phyloP scores from a whole-genome alignment of 2,329 filamentous ascomycete genomes.

The Claviceps maximensis region DNA sequence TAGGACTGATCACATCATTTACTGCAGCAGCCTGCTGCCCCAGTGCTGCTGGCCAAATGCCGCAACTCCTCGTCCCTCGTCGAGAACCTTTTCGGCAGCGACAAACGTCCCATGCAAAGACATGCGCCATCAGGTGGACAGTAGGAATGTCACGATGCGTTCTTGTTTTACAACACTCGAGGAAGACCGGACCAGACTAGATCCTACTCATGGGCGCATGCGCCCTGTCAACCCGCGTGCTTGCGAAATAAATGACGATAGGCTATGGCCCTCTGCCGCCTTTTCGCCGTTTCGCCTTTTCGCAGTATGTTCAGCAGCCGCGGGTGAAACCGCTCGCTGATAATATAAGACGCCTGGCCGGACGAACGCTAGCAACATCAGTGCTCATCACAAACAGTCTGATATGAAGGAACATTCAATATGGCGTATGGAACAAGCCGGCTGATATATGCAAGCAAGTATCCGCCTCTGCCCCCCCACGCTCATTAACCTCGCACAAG shows the following conservation, averaged over 20 bases:
- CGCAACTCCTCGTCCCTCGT: background rate
- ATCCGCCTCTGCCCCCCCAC: background rate
- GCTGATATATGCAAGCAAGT: background rate
- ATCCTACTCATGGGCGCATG: background rate
- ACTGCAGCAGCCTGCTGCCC: too few relatives aligned
- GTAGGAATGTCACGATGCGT: conserved; percentile 4
- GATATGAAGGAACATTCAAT: background rate
- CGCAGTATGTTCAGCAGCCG: background rate
- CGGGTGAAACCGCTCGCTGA: background rate
- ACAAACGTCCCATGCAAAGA: background rate
- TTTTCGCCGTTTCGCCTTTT: too few relatives aligned
- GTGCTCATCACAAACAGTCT: background rate
- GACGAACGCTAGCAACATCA: background rate
- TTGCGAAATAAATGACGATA: too few relatives aligned
- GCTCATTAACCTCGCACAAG: background rate
- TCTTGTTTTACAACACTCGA: background rate
- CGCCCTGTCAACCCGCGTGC: background rate
- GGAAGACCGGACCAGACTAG: too few relatives aligned
- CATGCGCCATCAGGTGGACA: background rate
- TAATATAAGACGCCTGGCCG: background rate
- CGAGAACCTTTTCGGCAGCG: background rate
- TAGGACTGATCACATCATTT: background rate
- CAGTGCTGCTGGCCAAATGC: background rate
- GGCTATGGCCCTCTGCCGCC: too few relatives aligned
- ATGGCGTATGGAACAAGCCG: background rate